These are phyloP conservation scores for Keithomyces neogunnii DNA, from an alignment of 2,329 filamentous ascomycete species.

Conservation along the genomic window DNA sequence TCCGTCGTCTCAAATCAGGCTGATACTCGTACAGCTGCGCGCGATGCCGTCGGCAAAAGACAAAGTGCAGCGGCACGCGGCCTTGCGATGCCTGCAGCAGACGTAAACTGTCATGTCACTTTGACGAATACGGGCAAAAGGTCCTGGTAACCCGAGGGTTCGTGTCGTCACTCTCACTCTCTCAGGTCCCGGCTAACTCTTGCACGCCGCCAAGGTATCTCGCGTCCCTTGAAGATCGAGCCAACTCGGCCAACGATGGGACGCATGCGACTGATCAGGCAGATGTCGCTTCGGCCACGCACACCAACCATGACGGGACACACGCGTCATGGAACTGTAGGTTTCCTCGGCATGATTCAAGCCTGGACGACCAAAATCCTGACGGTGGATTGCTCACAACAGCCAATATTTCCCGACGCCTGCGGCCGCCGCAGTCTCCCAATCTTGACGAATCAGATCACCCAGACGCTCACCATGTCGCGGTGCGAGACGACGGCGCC, in stretches of 20 bases:
- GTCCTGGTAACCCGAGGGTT: constrained; percentile 39
- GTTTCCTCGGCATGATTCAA: background rate
- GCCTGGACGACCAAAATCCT: too few relatives aligned
- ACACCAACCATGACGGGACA: background rate
- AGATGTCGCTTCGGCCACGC: background rate
- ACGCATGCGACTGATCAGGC: background rate
- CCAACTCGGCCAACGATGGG: background rate
- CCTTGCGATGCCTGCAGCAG: constrained; percentile 24
- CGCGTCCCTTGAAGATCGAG: constrained; percentile 11
- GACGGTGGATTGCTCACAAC: too few relatives aligned
- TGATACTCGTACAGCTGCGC: constrained; percentile 7
- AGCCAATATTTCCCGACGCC: too few relatives aligned
- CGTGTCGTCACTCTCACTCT: constrained; percentile 10
- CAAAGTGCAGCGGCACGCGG: constrained; percentile 23
- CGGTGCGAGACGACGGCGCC: background rate
- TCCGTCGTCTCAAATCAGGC: too few relatives aligned
- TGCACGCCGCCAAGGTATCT: constrained; percentile 10
- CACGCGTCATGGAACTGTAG: background rate
- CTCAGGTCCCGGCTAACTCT: background rate
- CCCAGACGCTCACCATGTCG: background rate
- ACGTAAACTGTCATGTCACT: constrained; percentile 22
- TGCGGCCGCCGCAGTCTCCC: too few relatives aligned
- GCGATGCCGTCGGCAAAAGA: constrained; percentile 24
- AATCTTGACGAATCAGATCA: too few relatives aligned
- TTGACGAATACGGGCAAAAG: constrained; percentile 36